Conservation (phyloP, 108 stramenopile species). For the Cyclotella cryptica region DNA sequence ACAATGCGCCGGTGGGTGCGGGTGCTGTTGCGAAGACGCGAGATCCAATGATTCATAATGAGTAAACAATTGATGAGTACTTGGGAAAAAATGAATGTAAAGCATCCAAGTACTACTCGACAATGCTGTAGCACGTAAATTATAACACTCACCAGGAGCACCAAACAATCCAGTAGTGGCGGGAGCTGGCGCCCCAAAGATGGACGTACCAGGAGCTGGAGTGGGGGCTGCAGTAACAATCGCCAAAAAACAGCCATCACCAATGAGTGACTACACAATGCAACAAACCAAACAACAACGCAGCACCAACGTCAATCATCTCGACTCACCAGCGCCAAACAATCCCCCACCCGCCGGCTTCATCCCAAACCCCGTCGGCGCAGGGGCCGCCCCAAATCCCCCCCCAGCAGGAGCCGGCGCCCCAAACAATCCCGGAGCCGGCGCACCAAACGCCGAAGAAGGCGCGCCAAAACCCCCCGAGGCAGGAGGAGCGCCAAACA, state of each 20-base stretch:
- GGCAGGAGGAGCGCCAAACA: background rate
- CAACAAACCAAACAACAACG: background rate
- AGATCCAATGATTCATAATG: no score
- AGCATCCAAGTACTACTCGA: background rate
- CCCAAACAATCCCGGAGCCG: slow-evolving; percentile 47
- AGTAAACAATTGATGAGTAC: background rate
- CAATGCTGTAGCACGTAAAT: background rate
- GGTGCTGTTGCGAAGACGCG: slow-evolving; percentile 41
- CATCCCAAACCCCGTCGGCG: slow-evolving; percentile 12
- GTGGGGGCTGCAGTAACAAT: slow-evolving; percentile 42
- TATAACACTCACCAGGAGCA: slow-evolving; percentile 17
- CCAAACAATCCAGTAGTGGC: slow-evolving; percentile 1
- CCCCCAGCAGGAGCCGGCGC: slow-evolving; percentile 8
- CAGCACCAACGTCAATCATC: no score
- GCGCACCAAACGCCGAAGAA: slow-evolving; percentile 34
- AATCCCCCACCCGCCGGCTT: slow-evolving; percentile 51
- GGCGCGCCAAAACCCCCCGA: slow-evolving; percentile 54
- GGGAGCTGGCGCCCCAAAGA: slow-evolving; percentile 52
- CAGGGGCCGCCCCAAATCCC: slow-evolving; percentile 53
- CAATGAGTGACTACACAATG: background rate
- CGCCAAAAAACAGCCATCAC: background rate
- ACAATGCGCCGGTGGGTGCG: slow-evolving; percentile 57
- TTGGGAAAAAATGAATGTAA: slow-evolving; percentile 1
- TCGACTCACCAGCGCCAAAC: slow-evolving; percentile 56
- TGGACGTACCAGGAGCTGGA: slow-evolving; percentile 50